A percentile compares a stretch with the other conserved stretches of the same genome.
Conservation (phyloP, 1,139 yeast genomes). For the Debaryomyces singareniensis region DNA sequence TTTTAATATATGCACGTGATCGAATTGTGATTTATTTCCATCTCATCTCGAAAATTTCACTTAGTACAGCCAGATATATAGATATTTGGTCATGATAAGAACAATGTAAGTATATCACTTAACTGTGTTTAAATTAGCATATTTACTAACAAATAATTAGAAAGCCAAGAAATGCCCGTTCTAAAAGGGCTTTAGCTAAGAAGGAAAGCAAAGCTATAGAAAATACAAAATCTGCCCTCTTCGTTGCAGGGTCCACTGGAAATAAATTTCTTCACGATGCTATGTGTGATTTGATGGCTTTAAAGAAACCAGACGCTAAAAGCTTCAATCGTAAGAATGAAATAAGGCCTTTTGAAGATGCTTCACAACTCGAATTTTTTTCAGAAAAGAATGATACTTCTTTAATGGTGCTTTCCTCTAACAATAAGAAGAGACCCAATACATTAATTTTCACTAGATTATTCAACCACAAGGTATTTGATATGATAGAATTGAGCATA, state of each 20-base stretch:
- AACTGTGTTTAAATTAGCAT: no score
- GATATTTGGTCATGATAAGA: no score
- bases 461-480: slow-evolving; percentile 83
- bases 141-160: no score
- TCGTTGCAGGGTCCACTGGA: slow-evolving; percentile 83
- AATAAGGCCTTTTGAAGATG: slow-evolving; percentile 89
- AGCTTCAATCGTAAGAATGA: slow-evolving; percentile 86
- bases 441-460: slow-evolving; percentile 84
- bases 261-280: slow-evolving; percentile 81
- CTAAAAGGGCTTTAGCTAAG: slow-evolving; percentile 89
- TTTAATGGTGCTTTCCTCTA: slow-evolving; percentile 71
- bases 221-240: slow-evolving; percentile 83
- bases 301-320: slow-evolving; percentile 88
- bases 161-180: slow-evolving; percentile 88
- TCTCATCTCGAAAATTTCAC: no score
- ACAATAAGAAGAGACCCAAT: slow-evolving; percentile 90
- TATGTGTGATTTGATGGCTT: slow-evolving; percentile 81
- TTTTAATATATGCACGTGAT: no score
- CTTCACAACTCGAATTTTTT: slow-evolving; percentile 80
- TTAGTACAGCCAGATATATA: no score
- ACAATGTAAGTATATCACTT: no score
- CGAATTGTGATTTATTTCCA: no score
- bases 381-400: slow-evolving; percentile 93
- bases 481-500: slow-evolving; percentile 86
- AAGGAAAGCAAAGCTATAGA: slow-evolving; percentile 86